Evolutionary conservation across 345 rosid species (phyloP), one percentile per base, ranked within the genome.

Genomic region (Orychophragmus violaceus): DNA sequence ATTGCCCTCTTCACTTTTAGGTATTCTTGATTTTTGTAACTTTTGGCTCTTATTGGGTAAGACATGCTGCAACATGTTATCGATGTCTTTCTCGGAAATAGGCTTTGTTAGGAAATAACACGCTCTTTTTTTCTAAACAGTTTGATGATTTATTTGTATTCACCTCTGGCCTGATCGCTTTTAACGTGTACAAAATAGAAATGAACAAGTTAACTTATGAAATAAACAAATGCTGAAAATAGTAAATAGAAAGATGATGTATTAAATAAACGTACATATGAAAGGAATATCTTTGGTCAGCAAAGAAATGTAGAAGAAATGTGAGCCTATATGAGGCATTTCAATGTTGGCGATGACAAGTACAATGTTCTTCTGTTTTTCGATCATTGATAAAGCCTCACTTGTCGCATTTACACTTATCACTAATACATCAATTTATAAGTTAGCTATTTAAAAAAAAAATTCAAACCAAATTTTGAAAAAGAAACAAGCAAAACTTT

Each of bases 1-100:
- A 3, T n/a, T 7, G 4, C 12, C 18, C 3, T 14, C 37, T 50
- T 62, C 53, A 27, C 28, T 46, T 48, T 13, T 3, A 45, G 23
- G 9, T 6, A 11, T 13, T 16, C 37, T 36, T 11, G 4, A 39
- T 2, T 52, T 42, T 8, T 2, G 6, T 7, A 45, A 12, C 21
- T 14, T 25, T 30, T 23, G 22, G 4, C 0, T 72, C 56, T 28
- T 59, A 48, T 39, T 62, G 35, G 13, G 25, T 21, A 46, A 74
- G 0, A 53, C 76, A 33, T 78, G 75, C 18, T 84, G 83, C 86
- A 82, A 82, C 8, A 88, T 8, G 50, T 80, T 61, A 16, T 69
- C 76, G 25, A 84, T 56, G 22, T 84, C 86, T 2, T 72, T 50
- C 1, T 71, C 5, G 12, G 70, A 49, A 19, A 82, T 46, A 0